A percentile compares a stretch with the other conserved stretches of the same genome.
Evolutionary conservation across 2,329 filamentous ascomycete genomes (phyloP).

Genomic region (Fusarium proliferatum): DNA sequence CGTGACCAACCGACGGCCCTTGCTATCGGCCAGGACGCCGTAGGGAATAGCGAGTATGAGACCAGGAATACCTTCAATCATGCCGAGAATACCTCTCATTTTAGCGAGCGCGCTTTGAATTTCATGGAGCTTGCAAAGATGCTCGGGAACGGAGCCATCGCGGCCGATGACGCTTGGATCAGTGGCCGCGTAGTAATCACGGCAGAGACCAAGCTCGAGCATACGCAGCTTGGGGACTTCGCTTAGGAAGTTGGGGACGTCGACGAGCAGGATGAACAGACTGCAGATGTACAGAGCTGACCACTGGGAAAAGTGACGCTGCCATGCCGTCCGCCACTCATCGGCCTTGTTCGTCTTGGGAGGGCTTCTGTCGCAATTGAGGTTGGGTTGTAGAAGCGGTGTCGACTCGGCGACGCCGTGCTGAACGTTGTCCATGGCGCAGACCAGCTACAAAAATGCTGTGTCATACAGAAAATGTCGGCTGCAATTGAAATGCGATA

Average conservation of each 20-base stretch:
- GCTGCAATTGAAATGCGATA: not conserved
- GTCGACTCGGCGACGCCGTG: not conserved
- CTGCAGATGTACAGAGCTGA: not conserved
- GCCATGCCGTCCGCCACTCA: not conserved
- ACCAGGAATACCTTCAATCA: not conserved
- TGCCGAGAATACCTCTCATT: not conserved
- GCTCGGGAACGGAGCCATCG: not conserved
- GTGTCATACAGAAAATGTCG: accelerated
- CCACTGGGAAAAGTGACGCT: not conserved
- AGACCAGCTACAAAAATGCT: not conserved
- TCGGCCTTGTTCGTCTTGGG: accelerated
- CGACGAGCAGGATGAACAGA: not conserved
- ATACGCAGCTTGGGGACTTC: not conserved
- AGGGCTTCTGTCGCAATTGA: not conserved
- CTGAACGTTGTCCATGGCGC: not conserved
- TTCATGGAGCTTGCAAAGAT: not conserved
- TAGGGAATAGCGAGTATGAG: not conserved
- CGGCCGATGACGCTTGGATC: not conserved
- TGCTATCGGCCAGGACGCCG: not conserved
- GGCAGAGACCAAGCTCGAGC: not conserved
- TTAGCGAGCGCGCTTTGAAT: not conserved
- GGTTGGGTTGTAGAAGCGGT: not conserved
- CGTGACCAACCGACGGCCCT: not conserved
- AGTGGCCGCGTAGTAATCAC: not conserved
- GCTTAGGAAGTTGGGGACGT: not conserved